These are phyloP conservation scores for Leishmania lainsoni DNA, from an alignment of 208 protist genomes.

Conservation along the genomic window DNA sequence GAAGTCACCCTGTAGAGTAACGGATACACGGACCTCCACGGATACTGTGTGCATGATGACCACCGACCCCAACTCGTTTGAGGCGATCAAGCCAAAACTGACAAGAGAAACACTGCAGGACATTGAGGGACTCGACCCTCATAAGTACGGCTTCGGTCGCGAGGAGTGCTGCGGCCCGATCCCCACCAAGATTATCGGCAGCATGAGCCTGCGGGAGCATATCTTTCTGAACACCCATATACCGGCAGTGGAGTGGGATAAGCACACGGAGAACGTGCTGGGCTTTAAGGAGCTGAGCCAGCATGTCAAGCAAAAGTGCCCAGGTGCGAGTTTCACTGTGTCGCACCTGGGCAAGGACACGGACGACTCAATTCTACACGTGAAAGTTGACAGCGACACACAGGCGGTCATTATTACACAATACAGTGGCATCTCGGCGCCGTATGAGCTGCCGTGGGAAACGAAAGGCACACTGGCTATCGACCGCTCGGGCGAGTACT, in stretches of 20 bases:
- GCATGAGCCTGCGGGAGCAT: conserved; percentile 83
- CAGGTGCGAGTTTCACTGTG: conserved; percentile 52
- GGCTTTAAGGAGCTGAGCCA: conserved; percentile 53
- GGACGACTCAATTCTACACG: conserved; percentile 70
- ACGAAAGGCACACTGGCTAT: conserved; percentile 64
- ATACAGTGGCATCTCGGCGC: conserved; percentile 48
- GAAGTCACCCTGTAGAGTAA: background rate
- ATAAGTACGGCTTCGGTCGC: conserved; percentile 75
- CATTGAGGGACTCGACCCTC: conserved; percentile 87
- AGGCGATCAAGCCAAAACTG: conserved; percentile 58
- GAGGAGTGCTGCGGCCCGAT: conserved; percentile 86
- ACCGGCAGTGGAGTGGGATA: conserved; percentile 64
- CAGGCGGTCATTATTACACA: conserved; percentile 55
- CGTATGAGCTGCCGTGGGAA: conserved; percentile 68
- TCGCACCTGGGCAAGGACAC: conserved; percentile 39
- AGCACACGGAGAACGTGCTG: conserved; percentile 65
- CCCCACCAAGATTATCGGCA: conserved; percentile 66
- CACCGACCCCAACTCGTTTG: conserved; percentile 54
- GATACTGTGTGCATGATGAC: background rate
- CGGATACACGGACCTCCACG: background rate
- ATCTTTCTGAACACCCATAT: conserved; percentile 75
- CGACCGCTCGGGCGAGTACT: conserved; percentile 79
- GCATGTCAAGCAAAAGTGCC: conserved; percentile 27
- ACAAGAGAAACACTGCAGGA: conserved; percentile 69
- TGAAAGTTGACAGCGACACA: conserved; percentile 44